phyloP scores from a whole-genome alignment of 257 asterid genomes.

The Solanum chiquidenum region DNA sequence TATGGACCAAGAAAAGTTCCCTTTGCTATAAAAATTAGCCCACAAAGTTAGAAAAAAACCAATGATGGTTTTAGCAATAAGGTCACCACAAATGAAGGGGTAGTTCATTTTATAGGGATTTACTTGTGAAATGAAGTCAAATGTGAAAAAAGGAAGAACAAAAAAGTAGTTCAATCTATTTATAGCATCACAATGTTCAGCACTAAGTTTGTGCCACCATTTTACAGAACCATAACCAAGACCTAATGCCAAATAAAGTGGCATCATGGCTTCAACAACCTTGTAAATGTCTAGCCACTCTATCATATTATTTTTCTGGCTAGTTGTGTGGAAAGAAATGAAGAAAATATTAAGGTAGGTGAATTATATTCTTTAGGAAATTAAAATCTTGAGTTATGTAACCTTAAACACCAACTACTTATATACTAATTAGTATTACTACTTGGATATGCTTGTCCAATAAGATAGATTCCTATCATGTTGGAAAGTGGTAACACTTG shows the following conservation, averaged over 20 bases:
- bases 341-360: neutral
- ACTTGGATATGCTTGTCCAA: neutral
- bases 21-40: slow-evolving; percentile 30
- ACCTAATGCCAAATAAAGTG: slow-evolving; percentile 43
- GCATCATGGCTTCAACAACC: slow-evolving; percentile 45
- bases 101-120: slow-evolving; percentile 60
- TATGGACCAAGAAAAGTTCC: slow-evolving; percentile 45
- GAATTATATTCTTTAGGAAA: neutral
- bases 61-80: slow-evolving; percentile 33
- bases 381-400: neutral
- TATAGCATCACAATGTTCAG: slow-evolving; percentile 64
- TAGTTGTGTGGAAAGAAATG: neutral
- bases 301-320: slow-evolving; percentile 23
- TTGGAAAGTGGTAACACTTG: neutral
- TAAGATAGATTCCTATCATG: neutral
- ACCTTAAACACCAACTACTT: neutral
- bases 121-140: slow-evolving; percentile 43
- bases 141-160: slow-evolving; percentile 64
- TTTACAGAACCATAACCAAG: slow-evolving; percentile 57
- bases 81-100: slow-evolving; percentile 47
- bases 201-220: slow-evolving; percentile 64
- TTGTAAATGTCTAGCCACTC: slow-evolving; percentile 39
- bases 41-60: slow-evolving; percentile 26
- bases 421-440: neutral
- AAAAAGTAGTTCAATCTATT: slow-evolving; percentile 60